Percentiles rank a stretch among this genome's conserved stretches.
These are phyloP conservation scores for Uromyces viciae-fabae DNA, from an alignment of 1,284 basidiomycete genomes.

Conservation along the genomic window DNA sequence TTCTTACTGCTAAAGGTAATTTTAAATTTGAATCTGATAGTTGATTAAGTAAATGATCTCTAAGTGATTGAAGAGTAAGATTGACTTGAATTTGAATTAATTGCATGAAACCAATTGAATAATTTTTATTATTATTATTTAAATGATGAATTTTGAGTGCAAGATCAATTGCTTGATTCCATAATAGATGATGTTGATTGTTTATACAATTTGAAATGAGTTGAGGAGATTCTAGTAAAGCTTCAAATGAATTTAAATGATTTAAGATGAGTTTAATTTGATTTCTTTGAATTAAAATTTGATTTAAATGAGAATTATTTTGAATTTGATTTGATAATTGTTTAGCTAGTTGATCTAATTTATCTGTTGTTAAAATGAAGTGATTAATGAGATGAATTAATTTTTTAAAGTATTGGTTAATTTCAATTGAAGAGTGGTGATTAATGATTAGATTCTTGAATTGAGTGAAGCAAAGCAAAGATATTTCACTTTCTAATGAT, in stretches of 20 bases:
- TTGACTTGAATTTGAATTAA: too few species aligned
- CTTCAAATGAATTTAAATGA: constrained; percentile 5
- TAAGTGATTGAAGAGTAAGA: not conserved
- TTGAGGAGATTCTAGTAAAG: constrained; percentile 13
- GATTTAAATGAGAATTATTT: too few species aligned
- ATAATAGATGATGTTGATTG: not conserved
- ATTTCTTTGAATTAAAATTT: constrained; percentile 9
- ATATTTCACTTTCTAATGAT: not conserved
- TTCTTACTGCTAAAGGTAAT: constrained; percentile 14
- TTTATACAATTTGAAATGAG: constrained; percentile 15
- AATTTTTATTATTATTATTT: too few species aligned
- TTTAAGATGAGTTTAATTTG: not conserved
- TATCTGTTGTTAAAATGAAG: too few species aligned
- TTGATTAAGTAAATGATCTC: not conserved
- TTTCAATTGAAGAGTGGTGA: too few species aligned
- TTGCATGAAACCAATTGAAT: too few species aligned
- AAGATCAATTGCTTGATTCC: constrained; percentile 29
- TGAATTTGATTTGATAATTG: too few species aligned
- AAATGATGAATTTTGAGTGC: constrained; percentile 4
- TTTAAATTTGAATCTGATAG: not conserved
- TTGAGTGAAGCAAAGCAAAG: constrained; percentile 4
- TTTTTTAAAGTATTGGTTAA: too few species aligned
- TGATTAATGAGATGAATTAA: too few species aligned
- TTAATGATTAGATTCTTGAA: not conserved
- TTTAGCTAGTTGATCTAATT: too few species aligned